These are phyloP conservation scores for Rhodotorula sp. DNA, from an alignment of 1,284 basidiomycete genomes.

Conservation along the genomic window DNA sequence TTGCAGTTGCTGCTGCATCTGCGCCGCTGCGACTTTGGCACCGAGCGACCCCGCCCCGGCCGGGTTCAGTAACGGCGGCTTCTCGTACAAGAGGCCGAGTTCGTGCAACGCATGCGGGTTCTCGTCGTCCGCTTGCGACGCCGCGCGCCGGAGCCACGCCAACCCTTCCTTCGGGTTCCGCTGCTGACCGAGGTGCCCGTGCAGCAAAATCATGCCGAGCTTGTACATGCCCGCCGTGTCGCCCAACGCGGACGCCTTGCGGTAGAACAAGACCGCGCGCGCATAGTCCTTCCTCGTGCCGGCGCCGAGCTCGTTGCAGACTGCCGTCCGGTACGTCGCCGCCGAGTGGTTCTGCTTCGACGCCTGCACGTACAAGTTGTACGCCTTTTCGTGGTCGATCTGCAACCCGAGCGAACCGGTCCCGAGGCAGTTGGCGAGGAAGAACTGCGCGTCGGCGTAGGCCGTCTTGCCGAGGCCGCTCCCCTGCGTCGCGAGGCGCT, in stretches of 20 bases:
- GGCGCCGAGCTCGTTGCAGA: conserved; percentile 99
- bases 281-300: conserved; percentile 87
- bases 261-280: conserved; percentile 90
- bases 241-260: conserved; percentile 91
- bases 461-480: conserved; percentile 56
- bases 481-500: conserved; percentile 84
- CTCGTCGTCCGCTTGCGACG: conserved; percentile 95
- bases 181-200: conserved; percentile 78
- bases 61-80: conserved; percentile 58
- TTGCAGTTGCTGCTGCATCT: conserved; percentile 50
- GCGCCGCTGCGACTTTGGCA: conserved; percentile 22
- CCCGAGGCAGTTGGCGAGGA: conserved; percentile 95
- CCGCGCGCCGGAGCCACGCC: conserved; percentile 90
- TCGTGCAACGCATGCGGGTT: conserved; percentile 98
- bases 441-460: conserved; percentile 98
- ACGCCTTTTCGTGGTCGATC: conserved; percentile 96
- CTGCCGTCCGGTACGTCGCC: conserved; percentile 93
- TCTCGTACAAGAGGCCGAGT: conserved; percentile 70
- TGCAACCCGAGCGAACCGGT: conserved; percentile 90
- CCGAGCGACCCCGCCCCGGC: conserved; percentile 19
- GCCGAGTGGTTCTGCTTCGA: conserved; percentile 95
- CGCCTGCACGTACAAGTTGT: conserved; percentile 96
- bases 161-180: conserved; percentile 87
- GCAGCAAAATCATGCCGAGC: conserved; percentile 89
- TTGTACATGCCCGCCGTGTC: conserved; percentile 99